A percentile compares a stretch with the other conserved stretches of the same genome.
phyloP scores from a whole-genome alignment of 257 asterid genomes.

The Solanum tacnaense region DNA sequence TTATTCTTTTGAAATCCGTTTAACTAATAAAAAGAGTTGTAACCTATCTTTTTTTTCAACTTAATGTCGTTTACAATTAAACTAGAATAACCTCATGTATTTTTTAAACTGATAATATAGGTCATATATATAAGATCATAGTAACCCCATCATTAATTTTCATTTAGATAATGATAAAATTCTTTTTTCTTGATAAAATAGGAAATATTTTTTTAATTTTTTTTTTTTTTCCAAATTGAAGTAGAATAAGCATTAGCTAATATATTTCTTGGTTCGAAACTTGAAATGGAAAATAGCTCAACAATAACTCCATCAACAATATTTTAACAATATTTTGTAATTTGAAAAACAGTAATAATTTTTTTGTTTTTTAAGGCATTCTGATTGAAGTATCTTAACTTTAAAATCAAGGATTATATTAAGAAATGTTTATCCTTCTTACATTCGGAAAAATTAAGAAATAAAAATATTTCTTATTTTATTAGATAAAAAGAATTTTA shows the following conservation, averaged over 20 bases:
- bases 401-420: not conserved
- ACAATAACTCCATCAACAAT: not conserved
- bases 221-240: no score
- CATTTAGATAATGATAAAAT: not conserved
- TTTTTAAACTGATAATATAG: not conserved
- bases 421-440: not conserved
- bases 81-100: not conserved
- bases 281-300: not conserved
- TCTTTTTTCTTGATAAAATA: not conserved
- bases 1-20: not conserved
- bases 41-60: no score
- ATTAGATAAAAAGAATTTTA: not conserved
- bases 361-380: not conserved
- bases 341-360: not conserved
- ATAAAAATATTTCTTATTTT: no score
- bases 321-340: no score
- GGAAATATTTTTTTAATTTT: no score
- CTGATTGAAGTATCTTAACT: not conserved
- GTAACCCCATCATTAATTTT: not conserved
- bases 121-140: not conserved
- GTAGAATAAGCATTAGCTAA: not conserved
- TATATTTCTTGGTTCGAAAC: not conserved
- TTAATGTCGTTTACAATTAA: not conserved
- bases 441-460: not conserved
- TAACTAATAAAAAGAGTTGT: not conserved